phyloP scores from a whole-genome alignment of 345 rosid genomes.

The Hypericum androsaemum region DNA sequence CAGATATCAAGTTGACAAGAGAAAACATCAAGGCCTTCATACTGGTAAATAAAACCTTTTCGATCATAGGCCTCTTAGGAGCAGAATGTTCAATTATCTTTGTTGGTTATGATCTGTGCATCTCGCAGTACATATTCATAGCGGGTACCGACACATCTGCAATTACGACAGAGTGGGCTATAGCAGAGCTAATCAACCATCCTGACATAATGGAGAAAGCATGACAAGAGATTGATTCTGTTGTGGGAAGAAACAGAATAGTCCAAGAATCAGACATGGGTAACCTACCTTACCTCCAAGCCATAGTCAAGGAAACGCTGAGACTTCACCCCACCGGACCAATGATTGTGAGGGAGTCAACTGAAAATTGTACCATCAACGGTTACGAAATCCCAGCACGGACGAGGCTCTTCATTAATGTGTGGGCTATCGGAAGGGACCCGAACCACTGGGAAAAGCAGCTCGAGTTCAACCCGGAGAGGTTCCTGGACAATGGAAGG shows the following conservation, averaged over 20 bases:
- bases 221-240: slow-evolving; percentile 39
- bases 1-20: slow-evolving; percentile 52
- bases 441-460: background rate
- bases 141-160: slow-evolving; percentile 52
- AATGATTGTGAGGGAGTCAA: background rate
- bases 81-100: background rate
- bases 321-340: slow-evolving; percentile 45
- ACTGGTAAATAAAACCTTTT: slow-evolving; percentile 33
- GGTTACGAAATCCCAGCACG: background rate
- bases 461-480: background rate
- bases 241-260: slow-evolving; percentile 41
- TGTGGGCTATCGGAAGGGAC: background rate
- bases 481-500: background rate
- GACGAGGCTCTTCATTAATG: background rate
- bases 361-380: background rate
- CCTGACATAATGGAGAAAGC: slow-evolving; percentile 53
- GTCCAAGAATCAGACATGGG: slow-evolving; percentile 49
- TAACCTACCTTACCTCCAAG: slow-evolving; percentile 23
- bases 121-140: slow-evolving; percentile 35
- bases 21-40: slow-evolving; percentile 69
- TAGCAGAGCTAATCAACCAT: slow-evolving; percentile 61
- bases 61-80: background rate
- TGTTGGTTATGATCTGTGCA: background rate
- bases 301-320: too few species aligned
- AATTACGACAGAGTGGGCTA: slow-evolving; percentile 54